Percentiles rank a stretch among this genome's conserved stretches.
These are phyloP conservation scores for Gleditsia sinensis DNA, from an alignment of 306 rosid genomes.

Conservation along the genomic window DNA sequence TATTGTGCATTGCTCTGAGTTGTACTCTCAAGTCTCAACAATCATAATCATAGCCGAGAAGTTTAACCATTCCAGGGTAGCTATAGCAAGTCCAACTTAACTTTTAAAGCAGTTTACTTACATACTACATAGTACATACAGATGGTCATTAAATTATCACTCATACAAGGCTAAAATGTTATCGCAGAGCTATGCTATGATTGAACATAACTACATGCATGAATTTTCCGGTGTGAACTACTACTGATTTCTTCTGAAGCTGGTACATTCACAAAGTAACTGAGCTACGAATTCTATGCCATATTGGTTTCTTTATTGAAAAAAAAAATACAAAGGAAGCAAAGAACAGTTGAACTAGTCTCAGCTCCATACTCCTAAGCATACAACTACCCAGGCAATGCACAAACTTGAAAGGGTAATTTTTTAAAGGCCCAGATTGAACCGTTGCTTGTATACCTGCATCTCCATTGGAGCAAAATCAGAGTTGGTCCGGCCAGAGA, in stretches of 20 bases:
- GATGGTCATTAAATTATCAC: conserved; percentile 10
- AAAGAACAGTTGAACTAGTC: background rate
- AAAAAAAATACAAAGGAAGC: background rate
- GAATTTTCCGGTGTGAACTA: background rate
- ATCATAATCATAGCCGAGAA: background rate
- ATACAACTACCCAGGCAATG: background rate
- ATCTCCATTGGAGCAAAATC: background rate
- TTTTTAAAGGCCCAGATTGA: background rate
- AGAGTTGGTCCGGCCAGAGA: background rate
- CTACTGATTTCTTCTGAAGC: background rate
- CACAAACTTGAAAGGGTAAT: background rate
- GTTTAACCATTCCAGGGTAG: background rate
- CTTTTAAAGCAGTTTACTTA: background rate
- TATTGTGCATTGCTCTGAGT: background rate
- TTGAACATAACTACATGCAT: background rate
- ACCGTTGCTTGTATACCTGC: background rate
- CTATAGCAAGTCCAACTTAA: background rate
- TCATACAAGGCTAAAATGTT: background rate
- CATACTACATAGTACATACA: no score
- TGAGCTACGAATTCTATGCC: background rate
- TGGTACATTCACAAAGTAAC: background rate
- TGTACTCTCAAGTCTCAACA: background rate
- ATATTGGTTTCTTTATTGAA: background rate
- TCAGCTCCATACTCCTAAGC: background rate
- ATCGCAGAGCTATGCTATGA: background rate